Percentiles rank a stretch among this genome's conserved stretches.
phyloP scores from a whole-genome alignment of 163 green algal genomes.

The Trebouxiophyceae sp. region DNA sequence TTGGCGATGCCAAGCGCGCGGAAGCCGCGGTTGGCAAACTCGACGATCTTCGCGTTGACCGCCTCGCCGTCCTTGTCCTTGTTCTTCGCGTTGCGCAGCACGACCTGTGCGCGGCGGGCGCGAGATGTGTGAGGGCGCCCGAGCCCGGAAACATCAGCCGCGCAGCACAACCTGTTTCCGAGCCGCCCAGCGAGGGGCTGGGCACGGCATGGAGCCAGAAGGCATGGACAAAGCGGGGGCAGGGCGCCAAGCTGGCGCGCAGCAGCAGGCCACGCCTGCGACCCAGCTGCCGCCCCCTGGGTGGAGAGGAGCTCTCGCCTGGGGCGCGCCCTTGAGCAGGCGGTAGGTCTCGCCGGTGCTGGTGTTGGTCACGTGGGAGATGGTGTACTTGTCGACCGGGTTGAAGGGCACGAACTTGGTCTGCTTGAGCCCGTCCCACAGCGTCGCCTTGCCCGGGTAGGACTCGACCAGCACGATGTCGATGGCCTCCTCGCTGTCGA shows the following conservation, averaged over 20 bases:
- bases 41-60: constrained; percentile 71
- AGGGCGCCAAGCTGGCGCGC: too few species aligned
- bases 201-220: background rate
- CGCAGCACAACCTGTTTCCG: too few species aligned
- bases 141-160: too few species aligned
- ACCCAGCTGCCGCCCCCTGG: too few species aligned
- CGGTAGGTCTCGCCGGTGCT: constrained; percentile 47
- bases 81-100: constrained; percentile 62
- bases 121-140: too few species aligned
- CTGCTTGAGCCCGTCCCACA: constrained; percentile 37
- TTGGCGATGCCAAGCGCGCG: constrained; percentile 69
- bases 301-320: constrained; percentile 40
- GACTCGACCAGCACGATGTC: constrained; percentile 72
- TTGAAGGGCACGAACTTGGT: constrained; percentile 85
- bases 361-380: constrained; percentile 36
- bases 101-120: too few species aligned
- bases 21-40: constrained; percentile 77
- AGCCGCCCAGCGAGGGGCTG: background rate
- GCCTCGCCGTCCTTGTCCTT: constrained; percentile 39
- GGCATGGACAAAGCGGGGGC: too few species aligned
- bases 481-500: constrained; percentile 74
- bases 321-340: constrained; percentile 80
- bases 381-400: constrained; percentile 82
- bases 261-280: too few species aligned
- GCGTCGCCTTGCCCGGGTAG: constrained; percentile 31